Evolutionary conservation across 2,329 filamentous ascomycete genomes (phyloP).

Genomic region (Calonectria pseudoturangicola): DNA sequence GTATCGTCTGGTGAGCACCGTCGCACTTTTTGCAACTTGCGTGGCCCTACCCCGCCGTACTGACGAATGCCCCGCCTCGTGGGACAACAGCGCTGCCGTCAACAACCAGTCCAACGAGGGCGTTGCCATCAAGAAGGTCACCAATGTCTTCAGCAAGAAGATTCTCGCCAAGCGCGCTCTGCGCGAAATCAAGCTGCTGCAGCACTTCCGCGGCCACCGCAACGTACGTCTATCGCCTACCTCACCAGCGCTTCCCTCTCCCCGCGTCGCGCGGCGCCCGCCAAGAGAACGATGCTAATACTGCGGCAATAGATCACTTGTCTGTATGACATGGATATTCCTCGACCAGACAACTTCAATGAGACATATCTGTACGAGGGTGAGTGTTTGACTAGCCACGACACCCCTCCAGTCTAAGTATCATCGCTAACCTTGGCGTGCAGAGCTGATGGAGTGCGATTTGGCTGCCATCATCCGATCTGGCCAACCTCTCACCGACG

Average conservation of each 20-base stretch:
- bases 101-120: slow-evolving; percentile 94
- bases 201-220: slow-evolving; percentile 95
- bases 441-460: slow-evolving; percentile 99
- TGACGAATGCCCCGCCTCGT: slow-evolving; percentile 55
- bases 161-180: slow-evolving; percentile 98
- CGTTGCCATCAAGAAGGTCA: slow-evolving; percentile 99
- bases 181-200: slow-evolving; percentile 98
- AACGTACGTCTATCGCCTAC: slow-evolving; percentile 75
- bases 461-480: slow-evolving; percentile 98
- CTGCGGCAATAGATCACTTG: slow-evolving; percentile 86
- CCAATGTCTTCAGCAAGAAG: slow-evolving; percentile 99
- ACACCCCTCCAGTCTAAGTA: slow-evolving; percentile 4
- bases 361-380: slow-evolving; percentile 99
- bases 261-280: slow-evolving; percentile 20
- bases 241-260: slow-evolving; percentile 6
- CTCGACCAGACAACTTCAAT: slow-evolving; percentile 97
- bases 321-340: slow-evolving; percentile 99
- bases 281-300: slow-evolving; percentile 45
- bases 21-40: slow-evolving; percentile 35
- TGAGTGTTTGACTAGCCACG: slow-evolving; percentile 63
- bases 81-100: slow-evolving; percentile 83
- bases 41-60: slow-evolving; percentile 55
- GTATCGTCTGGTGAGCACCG: slow-evolving; percentile 90
- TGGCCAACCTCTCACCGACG: slow-evolving; percentile 96
- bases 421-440: slow-evolving; percentile 44